These are phyloP conservation scores for Primulina huaijiensis DNA, from an alignment of 257 asterid species.

Conservation along the genomic window DNA sequence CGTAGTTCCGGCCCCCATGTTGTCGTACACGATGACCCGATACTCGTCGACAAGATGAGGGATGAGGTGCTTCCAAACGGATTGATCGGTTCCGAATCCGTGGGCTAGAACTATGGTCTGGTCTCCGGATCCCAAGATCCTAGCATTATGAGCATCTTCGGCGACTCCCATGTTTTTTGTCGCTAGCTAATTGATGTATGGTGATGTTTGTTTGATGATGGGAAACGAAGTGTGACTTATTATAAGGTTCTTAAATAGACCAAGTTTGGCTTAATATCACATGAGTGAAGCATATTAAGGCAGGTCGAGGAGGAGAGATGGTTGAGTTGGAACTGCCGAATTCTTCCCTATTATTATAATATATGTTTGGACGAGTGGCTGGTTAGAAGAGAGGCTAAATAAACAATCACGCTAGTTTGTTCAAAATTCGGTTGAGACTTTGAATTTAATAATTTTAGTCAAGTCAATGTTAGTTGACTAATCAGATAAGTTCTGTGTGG, in stretches of 20 bases:
- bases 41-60: conserved; percentile 32
- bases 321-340: background rate
- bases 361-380: no score
- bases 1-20: conserved; percentile 40
- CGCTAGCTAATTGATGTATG: background rate
- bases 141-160: conserved; percentile 37
- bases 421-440: no score
- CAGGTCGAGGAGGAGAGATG: background rate
- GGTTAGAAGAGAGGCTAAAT: no score
- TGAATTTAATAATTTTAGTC: no score
- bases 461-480: no score
- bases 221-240: background rate
- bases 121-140: conserved; percentile 32
- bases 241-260: background rate
- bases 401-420: no score
- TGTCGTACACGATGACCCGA: conserved; percentile 33
- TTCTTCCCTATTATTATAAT: background rate
- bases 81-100: conserved; percentile 43
- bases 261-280: background rate
- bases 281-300: background rate
- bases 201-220: background rate
- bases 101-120: conserved; percentile 33
- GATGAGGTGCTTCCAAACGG: conserved; percentile 38
- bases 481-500: no score
- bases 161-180: background rate